phyloP scores from a whole-genome alignment of 352 stramenopile species.

The Thalassiosira oceanica region DNA sequence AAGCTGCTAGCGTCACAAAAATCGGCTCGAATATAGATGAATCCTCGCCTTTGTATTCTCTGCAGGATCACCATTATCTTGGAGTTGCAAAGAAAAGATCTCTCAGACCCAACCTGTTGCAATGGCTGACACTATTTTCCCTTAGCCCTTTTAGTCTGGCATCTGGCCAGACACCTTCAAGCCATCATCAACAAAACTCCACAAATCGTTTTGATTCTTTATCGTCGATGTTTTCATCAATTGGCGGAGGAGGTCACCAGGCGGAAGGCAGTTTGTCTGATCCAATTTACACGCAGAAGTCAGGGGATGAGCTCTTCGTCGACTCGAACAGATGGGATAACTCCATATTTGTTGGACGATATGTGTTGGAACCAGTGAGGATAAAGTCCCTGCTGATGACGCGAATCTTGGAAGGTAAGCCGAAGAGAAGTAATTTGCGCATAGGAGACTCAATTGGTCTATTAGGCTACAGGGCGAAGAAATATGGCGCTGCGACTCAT shows the following conservation, averaged over 20 bases:
- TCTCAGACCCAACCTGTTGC: constrained; percentile 71
- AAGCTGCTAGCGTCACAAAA: constrained; percentile 41
- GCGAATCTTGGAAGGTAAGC: constrained; percentile 73
- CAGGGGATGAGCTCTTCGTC: no score
- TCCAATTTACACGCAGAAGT: no score
- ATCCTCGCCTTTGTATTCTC: constrained; percentile 34
- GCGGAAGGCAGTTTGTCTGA: no score
- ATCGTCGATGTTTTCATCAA: no score
- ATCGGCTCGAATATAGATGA: constrained; percentile 38
- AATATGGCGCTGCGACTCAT: constrained; percentile 67
- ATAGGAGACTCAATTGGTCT: no score
- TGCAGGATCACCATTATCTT: no score
- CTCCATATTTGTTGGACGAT: constrained; percentile 48
- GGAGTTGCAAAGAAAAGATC: constrained; percentile 59
- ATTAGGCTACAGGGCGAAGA: constrained; percentile 41
- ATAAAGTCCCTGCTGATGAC: constrained; percentile 76
- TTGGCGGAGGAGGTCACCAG: no score
- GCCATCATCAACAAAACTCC: no score
- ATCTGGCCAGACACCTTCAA: constrained; percentile 9
- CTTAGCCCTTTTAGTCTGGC: constrained; percentile 59
- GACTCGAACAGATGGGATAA: no score
- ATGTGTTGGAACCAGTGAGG: constrained; percentile 56
- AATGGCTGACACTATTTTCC: constrained; percentile 74
- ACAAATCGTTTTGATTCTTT: no score
- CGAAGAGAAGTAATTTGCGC: no score